Evolutionary conservation across 2,329 filamentous ascomycete genomes (phyloP).

Genomic region (Pyricularia sp.): DNA sequence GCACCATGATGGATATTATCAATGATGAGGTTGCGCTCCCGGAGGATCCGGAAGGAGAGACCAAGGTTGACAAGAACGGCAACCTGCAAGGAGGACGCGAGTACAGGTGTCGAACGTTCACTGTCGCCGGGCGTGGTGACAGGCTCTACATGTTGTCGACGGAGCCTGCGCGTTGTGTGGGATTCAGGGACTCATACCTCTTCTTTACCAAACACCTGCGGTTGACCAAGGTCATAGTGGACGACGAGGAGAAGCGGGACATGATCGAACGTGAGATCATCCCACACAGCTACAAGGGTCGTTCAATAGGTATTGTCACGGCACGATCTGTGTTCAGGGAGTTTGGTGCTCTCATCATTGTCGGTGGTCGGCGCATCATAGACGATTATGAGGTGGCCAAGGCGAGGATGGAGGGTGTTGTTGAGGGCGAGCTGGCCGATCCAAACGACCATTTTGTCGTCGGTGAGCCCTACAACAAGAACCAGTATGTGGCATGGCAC

Average conservation of each 20-base stretch:
- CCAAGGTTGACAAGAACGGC: conserved; percentile 84
- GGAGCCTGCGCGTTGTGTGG: conserved; percentile 89
- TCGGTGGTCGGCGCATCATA: conserved; percentile 71
- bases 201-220: conserved; percentile 98
- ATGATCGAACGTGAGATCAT: conserved; percentile 93
- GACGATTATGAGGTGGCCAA: conserved; percentile 83
- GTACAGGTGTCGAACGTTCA: conserved; percentile 93
- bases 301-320: conserved; percentile 91
- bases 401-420: conserved; percentile 60
- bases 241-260: conserved; percentile 92
- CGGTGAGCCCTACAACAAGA: conserved; percentile 90
- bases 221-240: conserved; percentile 95
- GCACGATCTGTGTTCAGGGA: conserved; percentile 94
- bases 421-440: conserved; percentile 84
- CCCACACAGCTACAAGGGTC: conserved; percentile 95
- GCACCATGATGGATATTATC: conserved; percentile 78
- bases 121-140: conserved; percentile 68
- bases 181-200: conserved; percentile 93
- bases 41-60: conserved; percentile 76
- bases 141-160: conserved; percentile 97
- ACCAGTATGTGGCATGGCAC: conserved; percentile 98
- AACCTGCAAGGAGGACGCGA: conserved; percentile 72
- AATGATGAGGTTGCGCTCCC: conserved; percentile 86
- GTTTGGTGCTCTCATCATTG: conserved; percentile 87
- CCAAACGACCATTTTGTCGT: conserved; percentile 69